phyloP scores from a whole-genome alignment of 768 basidiomycete species.

The Leccinum obscurum region DNA sequence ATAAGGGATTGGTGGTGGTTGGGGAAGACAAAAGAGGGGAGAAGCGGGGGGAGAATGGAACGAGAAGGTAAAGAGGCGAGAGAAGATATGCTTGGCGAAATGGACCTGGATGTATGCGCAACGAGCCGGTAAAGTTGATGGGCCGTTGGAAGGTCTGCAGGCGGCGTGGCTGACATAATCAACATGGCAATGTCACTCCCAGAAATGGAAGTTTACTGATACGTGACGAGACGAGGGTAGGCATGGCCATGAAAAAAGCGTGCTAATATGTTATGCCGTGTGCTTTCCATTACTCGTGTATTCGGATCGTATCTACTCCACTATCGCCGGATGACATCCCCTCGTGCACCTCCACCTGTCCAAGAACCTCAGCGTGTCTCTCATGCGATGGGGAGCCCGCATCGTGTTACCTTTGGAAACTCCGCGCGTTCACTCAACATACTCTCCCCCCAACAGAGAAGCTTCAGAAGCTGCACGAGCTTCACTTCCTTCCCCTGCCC shows the following conservation, averaged over 20 bases:
- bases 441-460: conserved; percentile 87
- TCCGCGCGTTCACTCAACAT: conserved; percentile 75
- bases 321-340: conserved; percentile 17
- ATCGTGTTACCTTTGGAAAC: conserved; percentile 67
- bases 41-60: not conserved
- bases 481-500: conserved; percentile 94
- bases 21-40: not conserved
- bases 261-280: conserved; percentile 3
- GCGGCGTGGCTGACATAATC: conserved; percentile 34
- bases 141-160: conserved; percentile 27
- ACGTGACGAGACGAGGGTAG: not conserved
- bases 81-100: conserved; percentile 20
- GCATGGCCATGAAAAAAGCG: not conserved
- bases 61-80: not conserved
- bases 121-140: conserved; percentile 29
- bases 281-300: conserved; percentile 24
- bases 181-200: conserved; percentile 22
- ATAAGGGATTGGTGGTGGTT: not conserved
- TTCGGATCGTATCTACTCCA: conserved; percentile 20
- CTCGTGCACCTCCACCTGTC: conserved; percentile 34
- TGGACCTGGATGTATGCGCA: conserved; percentile 29
- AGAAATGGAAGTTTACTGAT: not conserved
- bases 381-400: conserved; percentile 15
- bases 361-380: conserved; percentile 26
- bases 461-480: conserved; percentile 74